Conservation (phyloP, 1,284 basidiomycete species). For the Hymenochaete sp. region DNA sequence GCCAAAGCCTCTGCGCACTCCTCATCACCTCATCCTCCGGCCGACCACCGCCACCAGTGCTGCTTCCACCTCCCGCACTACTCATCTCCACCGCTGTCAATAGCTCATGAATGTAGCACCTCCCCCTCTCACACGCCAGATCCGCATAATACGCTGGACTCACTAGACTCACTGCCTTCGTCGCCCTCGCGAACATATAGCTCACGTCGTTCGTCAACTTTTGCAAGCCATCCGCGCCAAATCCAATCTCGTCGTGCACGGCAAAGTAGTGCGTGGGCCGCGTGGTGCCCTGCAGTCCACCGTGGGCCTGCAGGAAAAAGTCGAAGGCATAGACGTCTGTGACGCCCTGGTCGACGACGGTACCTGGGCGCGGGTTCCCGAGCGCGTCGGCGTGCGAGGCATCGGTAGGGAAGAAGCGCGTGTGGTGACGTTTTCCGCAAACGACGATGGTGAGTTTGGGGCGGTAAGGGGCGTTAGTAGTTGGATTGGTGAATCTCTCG, state of each 20-base stretch:
- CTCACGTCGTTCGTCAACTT: slow-evolving; percentile 48
- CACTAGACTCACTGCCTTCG: slow-evolving; percentile 71
- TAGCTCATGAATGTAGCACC: slow-evolving; percentile 63
- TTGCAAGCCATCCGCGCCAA: slow-evolving; percentile 61
- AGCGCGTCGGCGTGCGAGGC: slow-evolving; percentile 43
- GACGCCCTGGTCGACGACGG: slow-evolving; percentile 60
- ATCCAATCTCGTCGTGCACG: slow-evolving; percentile 62
- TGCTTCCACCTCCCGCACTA: slow-evolving; percentile 28
- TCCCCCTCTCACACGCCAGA: slow-evolving; percentile 66
- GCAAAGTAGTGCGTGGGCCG: slow-evolving; percentile 72
- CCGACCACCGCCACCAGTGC: too few species aligned
- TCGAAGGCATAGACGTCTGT: slow-evolving; percentile 69
- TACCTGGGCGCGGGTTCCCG: slow-evolving; percentile 65
- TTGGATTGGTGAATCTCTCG: slow-evolving; percentile 41
- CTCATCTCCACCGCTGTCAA: slow-evolving; percentile 48
- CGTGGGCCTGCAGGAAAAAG: slow-evolving; percentile 50
- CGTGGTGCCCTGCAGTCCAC: slow-evolving; percentile 41
- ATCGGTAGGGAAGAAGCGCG: slow-evolving; percentile 69
- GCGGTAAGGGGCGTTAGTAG: slow-evolving; percentile 38
- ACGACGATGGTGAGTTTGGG: slow-evolving; percentile 71
- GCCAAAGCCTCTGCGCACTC: slow-evolving; percentile 51
- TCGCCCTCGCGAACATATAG: slow-evolving; percentile 72
- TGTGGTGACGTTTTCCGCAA: slow-evolving; percentile 78
- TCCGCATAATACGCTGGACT: slow-evolving; percentile 72
- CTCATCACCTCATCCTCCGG: slow-evolving; percentile 36